Base-by-base conservation (phyloP, 2,329 filamentous ascomycete genomes). In the Xylaria sp. region DNA sequence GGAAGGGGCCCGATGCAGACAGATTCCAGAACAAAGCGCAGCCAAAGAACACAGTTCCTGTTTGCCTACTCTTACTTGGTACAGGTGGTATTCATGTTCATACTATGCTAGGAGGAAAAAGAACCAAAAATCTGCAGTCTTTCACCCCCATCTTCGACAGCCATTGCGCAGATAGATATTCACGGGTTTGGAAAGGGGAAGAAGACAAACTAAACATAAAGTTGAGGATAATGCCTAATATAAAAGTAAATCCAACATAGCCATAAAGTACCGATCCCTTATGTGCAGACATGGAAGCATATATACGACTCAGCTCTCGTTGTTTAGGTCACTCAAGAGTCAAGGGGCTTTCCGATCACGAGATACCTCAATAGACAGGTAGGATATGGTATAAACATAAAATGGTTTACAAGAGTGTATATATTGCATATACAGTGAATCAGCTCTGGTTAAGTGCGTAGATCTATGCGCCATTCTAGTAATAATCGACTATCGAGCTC, bases 61-160 rank as follows among this genome's bases (percentile, higher is more conserved):
- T 96, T 96, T 75, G 82, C 92, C 67, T 97, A 99, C 76, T 93
- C 92, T 50, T 99, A 97, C 75, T 80, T 95, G 58, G 88, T 97
- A 59, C 94, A 99, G 78, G 83, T 97, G 67, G 79, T 92, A 58
- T 96, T 97, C 75, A 99, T 97, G 92, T 94, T 93, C 87, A 75
- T 84, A 65, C 75, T 86, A 52, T 64, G 63, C 52, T 60, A 83
- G 78, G 61, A 30, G 47, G 16, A 39, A 34, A 42, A 44, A 30
- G 74, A 30, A 30, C 23, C 23, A 66, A 61, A 78, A 60, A 16
- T 16, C 18, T 63, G 60, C 59, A 49, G 16, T 50, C 1, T 18
- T 47, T 19, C 30, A 6, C 6, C 9, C 44, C 42, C 51, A 51
- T 10, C 46, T 35, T 23, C 23, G 23, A 13, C n/a, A 58, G 34